These are phyloP conservation scores for Ustilago nuda DNA, from an alignment of 1,284 basidiomycete species.

Conservation along the genomic window DNA sequence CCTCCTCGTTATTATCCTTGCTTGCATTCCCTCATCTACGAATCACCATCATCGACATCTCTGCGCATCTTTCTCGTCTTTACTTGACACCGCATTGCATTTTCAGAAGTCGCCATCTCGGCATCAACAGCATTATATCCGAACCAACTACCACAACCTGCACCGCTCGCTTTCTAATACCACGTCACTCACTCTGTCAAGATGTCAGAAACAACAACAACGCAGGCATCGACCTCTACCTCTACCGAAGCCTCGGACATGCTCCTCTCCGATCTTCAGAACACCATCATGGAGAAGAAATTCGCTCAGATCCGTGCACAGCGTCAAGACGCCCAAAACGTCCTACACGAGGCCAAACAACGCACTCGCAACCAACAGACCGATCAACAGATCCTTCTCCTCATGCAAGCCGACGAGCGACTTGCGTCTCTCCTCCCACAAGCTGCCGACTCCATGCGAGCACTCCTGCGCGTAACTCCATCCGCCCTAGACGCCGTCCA, in stretches of 20 bases:
- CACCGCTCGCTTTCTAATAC: neutral
- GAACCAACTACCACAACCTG: neutral
- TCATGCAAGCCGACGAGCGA: conserved; percentile 52
- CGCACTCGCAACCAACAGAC: conserved; percentile 41
- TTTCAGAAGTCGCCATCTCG: neutral
- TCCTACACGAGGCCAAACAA: conserved; percentile 40
- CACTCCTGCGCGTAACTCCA: conserved; percentile 25
- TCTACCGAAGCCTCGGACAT: conserved; percentile 9
- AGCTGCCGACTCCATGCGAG: conserved; percentile 49
- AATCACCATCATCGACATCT: conserved; percentile 4
- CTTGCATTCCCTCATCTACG: neutral
- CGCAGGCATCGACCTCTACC: neutral
- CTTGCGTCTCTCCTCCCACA: conserved; percentile 44
- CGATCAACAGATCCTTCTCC: conserved; percentile 51
- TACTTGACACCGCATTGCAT: neutral
- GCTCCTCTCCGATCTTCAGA: conserved; percentile 27
- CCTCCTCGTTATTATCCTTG: neutral
- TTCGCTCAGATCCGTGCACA: conserved; percentile 42
- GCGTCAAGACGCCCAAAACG: conserved; percentile 38
- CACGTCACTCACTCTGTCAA: neutral
- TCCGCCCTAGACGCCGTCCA: conserved; percentile 4
- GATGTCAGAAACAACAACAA: conserved; percentile 3
- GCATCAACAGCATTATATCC: neutral
- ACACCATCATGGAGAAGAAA: conserved; percentile 38
- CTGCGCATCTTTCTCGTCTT: neutral